Evolutionary conservation across 192 early-diverging fungal species (phyloP), one percentile per base, ranked within the genome.

Genomic region (Umbelopsis vinacea): DNA sequence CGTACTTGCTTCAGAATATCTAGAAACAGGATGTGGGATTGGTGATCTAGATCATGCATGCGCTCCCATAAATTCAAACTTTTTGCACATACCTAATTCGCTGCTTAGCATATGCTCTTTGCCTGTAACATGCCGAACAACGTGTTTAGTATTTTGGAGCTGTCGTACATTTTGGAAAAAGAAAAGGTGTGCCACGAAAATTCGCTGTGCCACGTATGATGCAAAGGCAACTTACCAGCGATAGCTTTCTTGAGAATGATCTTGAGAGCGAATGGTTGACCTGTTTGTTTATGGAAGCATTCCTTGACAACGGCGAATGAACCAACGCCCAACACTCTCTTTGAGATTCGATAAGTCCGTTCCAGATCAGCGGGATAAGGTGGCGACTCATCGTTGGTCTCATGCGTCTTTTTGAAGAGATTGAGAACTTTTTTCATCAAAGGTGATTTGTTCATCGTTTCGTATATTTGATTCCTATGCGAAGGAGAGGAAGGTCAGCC

Each of bases 1-100:
- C 91, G 87, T 23, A 98, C 83, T 69, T 89, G 79, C 50, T 84
- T 85, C 5, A 95, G 82, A n/a, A 95, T 83, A 46, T 83, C 78
- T 78, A 53, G 8, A 71, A 29, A 40, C 52, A 21, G 40, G 40
- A 43, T 43, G 29, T 43, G 1, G 2, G 6, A 6, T 43, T 43
- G 40, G 11, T 43, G 40, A 43, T 12, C 6, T 43, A 11, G 40
- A 6, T 6, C 40, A 43, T 12, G 40, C 40, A 43, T 43, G 40
- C 2, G 40, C 8, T 43, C 11, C 40, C 40, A 43, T 11, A 43
- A 43, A 43, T 29, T 3, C 6, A 4, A 1, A 43, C 6, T 11
- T 4, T 11, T n/a, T 21, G 46, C 0, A 45, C 66, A 50, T 68
- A 79, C 77, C 77, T 35, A 95, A 83, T 71, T 95, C 93, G 37